Evolutionary conservation across 768 basidiomycete species (phyloP), one percentile per base, ranked within the genome.

Genomic region (Lyophyllum semitale): DNA sequence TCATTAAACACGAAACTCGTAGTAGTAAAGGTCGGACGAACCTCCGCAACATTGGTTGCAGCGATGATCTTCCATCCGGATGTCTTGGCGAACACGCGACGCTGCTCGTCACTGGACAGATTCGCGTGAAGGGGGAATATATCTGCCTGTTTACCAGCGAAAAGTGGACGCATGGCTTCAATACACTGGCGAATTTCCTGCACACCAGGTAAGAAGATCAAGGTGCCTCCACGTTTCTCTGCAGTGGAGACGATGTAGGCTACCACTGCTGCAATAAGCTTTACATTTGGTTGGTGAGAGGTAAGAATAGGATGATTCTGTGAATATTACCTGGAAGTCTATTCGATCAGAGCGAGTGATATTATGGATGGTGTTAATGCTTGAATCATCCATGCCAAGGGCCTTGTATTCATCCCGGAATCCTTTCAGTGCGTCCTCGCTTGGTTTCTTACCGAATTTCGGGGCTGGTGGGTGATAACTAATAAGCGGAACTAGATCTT

Each of bases 11-110:
- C 13, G 38, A 20, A 1, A 32, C 4, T 11, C n/a, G 26, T 22
- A 15, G 27, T 22, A 18, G n/a, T 15, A 4, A 29, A 15, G 26
- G 26, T 18, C 9, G 8, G 26, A 66, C 77, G 51, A 54, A 86
- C 91, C 80, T 95, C 93, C 6, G 93, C 93, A 27, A 98, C 91
- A 64, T 97, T 97, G 3, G 95, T 97, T 0, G 93, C 83, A 0
- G 85, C 91, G 41, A 97, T 86, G 26, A 96, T 82, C 68, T 96
- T 96, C 81, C 94, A 88, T 33, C 76, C 75, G 2, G 79, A 72
- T 0, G 84, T 82, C 4, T 74, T 73, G 8, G 78, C 71, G 64
- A 97, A 98, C 1, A 95, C 89, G 8, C 74, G 73, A 13, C 84
- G 82, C 68, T 98, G 95, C 64, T 97, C 94, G 12, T 88, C 84